Conservation (phyloP, 2,329 filamentous ascomycete genomes). For the Cladosporium sp. region DNA sequence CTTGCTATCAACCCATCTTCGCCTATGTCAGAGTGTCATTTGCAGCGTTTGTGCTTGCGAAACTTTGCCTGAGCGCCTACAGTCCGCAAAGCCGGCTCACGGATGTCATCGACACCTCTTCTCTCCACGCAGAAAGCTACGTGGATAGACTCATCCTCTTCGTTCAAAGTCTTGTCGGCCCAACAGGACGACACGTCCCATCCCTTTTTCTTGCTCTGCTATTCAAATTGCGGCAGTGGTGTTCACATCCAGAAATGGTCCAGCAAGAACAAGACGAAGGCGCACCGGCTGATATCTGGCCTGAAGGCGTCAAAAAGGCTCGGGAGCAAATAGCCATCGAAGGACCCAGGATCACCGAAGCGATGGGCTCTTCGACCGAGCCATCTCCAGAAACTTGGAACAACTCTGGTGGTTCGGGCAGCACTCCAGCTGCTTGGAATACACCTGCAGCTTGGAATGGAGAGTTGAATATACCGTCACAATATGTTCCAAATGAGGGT, state of each 20-base stretch:
- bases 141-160: slow-evolving; percentile 67
- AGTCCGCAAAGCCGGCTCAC: slow-evolving; percentile 62
- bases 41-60: slow-evolving; percentile 67
- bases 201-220: slow-evolving; percentile 28
- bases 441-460: slow-evolving; percentile 9
- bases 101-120: slow-evolving; percentile 63
- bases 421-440: neutral
- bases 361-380: neutral
- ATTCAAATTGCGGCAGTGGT: slow-evolving; percentile 30
- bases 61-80: slow-evolving; percentile 66
- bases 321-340: neutral
- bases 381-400: neutral
- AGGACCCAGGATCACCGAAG: neutral
- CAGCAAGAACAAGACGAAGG: slow-evolving; percentile 9
- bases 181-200: slow-evolving; percentile 21
- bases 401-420: neutral
- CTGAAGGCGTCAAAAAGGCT: slow-evolving; percentile 11
- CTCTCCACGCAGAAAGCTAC: slow-evolving; percentile 63
- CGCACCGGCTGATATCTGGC: slow-evolving; percentile 12
- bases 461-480: neutral
- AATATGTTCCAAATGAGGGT: neutral
- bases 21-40: slow-evolving; percentile 69
- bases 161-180: slow-evolving; percentile 59
- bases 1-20: slow-evolving; percentile 66
- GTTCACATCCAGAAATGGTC: slow-evolving; percentile 22